Evolutionary conservation across 139 green algal genomes (phyloP), one percentile per base, ranked within the genome.

Genomic region (Micractinium conductrix): DNA sequence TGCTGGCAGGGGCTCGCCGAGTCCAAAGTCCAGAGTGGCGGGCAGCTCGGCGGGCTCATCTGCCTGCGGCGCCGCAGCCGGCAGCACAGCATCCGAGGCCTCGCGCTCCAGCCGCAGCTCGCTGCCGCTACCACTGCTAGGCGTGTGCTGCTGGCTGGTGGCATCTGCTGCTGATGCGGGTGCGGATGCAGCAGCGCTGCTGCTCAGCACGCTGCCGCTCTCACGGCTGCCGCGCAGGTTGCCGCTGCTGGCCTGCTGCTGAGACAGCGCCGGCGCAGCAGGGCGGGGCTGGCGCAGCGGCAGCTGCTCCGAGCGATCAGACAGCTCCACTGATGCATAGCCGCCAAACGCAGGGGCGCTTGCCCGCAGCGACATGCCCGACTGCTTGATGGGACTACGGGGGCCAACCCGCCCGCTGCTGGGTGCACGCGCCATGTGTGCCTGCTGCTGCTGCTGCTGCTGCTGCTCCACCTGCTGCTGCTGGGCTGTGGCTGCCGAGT

Each of bases 281-380:
- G 33, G 76, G n/a, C 38, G 55, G 4, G 42, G 37, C 24, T 28
- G 38, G 30, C 40, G 62, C 17, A 62, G 30, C 17, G 19, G 9
- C 43, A 48, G 30, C 60, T 21, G 78, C 42, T 83, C 78, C n/a
- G 21, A 12, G 43, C 74, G 78, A 42, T 83, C 43, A n/a, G 78
- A 83, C 69, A 80, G 50, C 5, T 69, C 80, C 37, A 79, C 28
- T 26, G 50, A 58, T 12, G 80, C 80, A 63, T 80, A 85, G 48
- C 80, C 80, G 26, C 80, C 72, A 16, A 85, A 80, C 4, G n/a
- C 80, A 17, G 80, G 80, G 26, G 80, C 80, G 69, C 80, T 85
- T 69, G 80, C 37, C 19, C 80, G 80, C 80, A 85, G 53, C 17
- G 70, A 85, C 50, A 72, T 45, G 30, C 6, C 30, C 7, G 30